Evolutionary conservation across 345 rosid genomes (phyloP).

Genomic region (Bruguiera parviflora): DNA sequence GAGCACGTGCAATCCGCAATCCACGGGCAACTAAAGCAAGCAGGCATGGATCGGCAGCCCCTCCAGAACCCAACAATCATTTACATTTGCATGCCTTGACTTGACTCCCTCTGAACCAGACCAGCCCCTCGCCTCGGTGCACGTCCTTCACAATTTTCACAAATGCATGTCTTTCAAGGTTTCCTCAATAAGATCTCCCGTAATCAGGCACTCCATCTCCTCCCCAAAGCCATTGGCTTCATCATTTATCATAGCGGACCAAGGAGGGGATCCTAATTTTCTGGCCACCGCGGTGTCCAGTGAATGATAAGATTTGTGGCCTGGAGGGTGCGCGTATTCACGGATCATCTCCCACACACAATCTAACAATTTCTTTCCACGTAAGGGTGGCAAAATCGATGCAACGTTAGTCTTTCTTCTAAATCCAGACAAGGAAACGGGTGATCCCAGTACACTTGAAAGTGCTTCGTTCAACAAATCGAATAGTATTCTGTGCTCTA

Average conservation of each 20-base stretch:
- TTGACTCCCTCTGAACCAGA: not conserved
- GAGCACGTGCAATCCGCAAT: not conserved
- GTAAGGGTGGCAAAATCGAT: slow-evolving; percentile 24
- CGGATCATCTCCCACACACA: slow-evolving; percentile 57
- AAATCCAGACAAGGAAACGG: slow-evolving; percentile 41
- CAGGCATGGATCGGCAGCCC: not conserved
- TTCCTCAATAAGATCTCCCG: slow-evolving; percentile 52
- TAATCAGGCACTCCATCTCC: slow-evolving; percentile 60
- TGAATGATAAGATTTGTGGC: slow-evolving; percentile 37
- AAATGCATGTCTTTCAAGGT: slow-evolving; percentile 22
- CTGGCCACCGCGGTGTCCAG: slow-evolving; percentile 48
- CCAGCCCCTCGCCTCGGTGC: not conserved
- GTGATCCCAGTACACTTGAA: slow-evolving; percentile 42
- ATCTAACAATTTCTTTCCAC: slow-evolving; percentile 54
- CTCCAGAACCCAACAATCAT: not conserved
- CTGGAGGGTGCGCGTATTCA: slow-evolving; percentile 44
- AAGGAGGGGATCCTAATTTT: slow-evolving; percentile 47
- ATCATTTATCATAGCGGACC: slow-evolving; percentile 56
- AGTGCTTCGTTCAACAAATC: slow-evolving; percentile 82
- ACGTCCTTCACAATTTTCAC: not conserved
- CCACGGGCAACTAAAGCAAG: not conserved
- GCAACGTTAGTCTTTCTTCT: slow-evolving; percentile 39
- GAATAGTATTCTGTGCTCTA: slow-evolving; percentile 45
- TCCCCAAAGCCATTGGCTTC: slow-evolving; percentile 45
- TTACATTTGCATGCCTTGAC: not conserved